Base-by-base conservation (phyloP, 208 protist species). In the Jaenimonas drosophilae region DNA sequence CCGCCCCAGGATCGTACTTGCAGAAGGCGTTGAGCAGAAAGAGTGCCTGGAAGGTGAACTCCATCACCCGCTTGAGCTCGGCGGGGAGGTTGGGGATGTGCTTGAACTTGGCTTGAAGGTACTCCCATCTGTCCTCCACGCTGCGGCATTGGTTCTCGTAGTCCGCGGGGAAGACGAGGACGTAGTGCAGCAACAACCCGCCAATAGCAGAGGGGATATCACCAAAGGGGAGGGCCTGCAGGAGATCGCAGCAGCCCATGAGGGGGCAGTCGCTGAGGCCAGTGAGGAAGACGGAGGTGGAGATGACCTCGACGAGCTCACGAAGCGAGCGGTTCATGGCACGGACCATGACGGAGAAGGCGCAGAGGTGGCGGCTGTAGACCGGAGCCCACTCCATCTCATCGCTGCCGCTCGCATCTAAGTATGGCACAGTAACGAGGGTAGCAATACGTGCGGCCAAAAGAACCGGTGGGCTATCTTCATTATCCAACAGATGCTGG, bases 291-390 rank as follows among this genome's bases (percentile, higher is more conserved):
- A 90, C 42, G 12, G 70, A 59, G 3, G 77, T 68, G 2, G 80
- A 48, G 46, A 94, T 78, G 20, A 84, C 76, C 71, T 94, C 79
- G 25, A 78, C 72, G 19, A 91, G 63, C 61, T 90, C 82, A 6
- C 87, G 82, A 37, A 94, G 55, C 21, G 63, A 61, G 33, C 70
- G 63, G 45, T 80, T 84, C 67, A 87, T 82, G 24, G 66, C 61
- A 21, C 78, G 78, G 23, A 73, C 76, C 59, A 90, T 82, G 23
- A 84, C 68, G 23, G 72, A 77, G 66, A 90, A 94, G 37, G 71
- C 78, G 51, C 76, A 83, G 6, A 94, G 54, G 49, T 88, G 74
- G 19, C 77, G 69, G 59, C 81, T 88, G 81, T 90, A 94, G 41
- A 91, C 77, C 33, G 83, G 83, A 6, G 77, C 63, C 76, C 78